Conservation (phyloP, 83 land plant species). For the Picea abies region DNA sequence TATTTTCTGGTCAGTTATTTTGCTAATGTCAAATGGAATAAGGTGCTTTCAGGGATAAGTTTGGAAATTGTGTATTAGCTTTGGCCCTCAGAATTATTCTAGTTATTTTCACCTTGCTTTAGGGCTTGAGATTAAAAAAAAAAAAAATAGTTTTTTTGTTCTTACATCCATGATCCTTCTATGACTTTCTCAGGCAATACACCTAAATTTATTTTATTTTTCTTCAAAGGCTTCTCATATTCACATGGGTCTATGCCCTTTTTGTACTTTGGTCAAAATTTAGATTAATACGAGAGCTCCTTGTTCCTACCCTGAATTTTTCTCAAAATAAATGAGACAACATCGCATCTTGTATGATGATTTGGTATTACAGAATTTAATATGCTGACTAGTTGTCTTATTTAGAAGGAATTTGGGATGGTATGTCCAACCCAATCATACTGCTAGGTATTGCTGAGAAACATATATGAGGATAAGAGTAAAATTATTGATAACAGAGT, state of each 20-base stretch:
- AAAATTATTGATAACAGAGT: background rate
- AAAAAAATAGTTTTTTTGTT: too few relatives aligned
- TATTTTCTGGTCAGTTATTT: background rate
- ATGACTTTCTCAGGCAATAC: background rate
- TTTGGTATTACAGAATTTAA: too few relatives aligned
- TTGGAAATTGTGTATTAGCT: background rate
- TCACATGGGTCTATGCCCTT: too few relatives aligned
- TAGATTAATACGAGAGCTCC: too few relatives aligned
- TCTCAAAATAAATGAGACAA: too few relatives aligned
- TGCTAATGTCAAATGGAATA: background rate
- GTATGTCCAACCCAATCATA: background rate
- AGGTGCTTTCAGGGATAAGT: background rate
- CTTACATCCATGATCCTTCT: background rate
- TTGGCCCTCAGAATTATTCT: background rate
- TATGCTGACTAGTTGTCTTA: too few relatives aligned
- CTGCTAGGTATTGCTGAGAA: background rate
- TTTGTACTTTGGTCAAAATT: too few relatives aligned
- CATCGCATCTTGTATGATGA: too few relatives aligned
- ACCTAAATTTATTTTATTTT: too few relatives aligned
- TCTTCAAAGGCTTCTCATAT: too few relatives aligned
- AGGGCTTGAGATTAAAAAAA: background rate
- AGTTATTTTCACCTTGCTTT: background rate
- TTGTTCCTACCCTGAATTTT: too few relatives aligned
- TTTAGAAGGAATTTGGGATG: too few relatives aligned
- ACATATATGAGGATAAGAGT: background rate